phyloP scores from a whole-genome alignment of 78 protist genomes.

The Guillardia theta region DNA sequence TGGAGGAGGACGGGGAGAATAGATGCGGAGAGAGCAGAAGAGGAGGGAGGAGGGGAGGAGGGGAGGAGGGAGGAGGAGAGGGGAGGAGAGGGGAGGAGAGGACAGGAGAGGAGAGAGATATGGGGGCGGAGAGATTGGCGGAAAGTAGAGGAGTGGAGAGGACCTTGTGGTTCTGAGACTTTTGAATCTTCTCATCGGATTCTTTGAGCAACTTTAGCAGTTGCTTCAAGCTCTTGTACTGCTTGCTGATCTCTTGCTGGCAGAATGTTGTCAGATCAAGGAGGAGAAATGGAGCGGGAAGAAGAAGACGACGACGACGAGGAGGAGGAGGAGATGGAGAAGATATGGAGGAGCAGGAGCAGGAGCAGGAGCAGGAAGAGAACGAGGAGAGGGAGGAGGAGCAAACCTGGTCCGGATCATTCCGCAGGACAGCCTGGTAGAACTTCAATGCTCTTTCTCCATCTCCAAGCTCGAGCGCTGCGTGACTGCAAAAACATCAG shows the following conservation, averaged over 20 bases:
- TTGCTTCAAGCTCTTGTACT: neutral
- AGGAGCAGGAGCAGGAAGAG: too few relatives aligned
- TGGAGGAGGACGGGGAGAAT: too few relatives aligned
- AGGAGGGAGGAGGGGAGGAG: neutral
- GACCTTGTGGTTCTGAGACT: neutral
- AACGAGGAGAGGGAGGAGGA: too few relatives aligned
- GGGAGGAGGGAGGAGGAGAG: neutral
- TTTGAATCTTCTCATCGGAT: neutral
- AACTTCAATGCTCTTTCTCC: neutral
- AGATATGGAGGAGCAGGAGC: too few relatives aligned
- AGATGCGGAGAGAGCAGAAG: too few relatives aligned
- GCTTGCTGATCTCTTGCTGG: neutral
- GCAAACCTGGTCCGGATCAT: conserved; percentile 9
- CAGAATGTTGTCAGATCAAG: too few relatives aligned
- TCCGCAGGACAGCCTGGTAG: neutral
- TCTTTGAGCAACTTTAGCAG: neutral
- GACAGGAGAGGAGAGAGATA: neutral
- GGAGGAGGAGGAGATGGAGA: too few relatives aligned
- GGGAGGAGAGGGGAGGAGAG: neutral
- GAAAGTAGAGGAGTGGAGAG: neutral
- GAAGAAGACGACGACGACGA: too few relatives aligned
- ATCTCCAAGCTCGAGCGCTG: conserved; percentile 5
- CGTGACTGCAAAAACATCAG: too few relatives aligned
- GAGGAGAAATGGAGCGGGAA: too few relatives aligned
- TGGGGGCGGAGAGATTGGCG: neutral